Conservation (phyloP, 148 eudicot species). For the Silene conica region DNA sequence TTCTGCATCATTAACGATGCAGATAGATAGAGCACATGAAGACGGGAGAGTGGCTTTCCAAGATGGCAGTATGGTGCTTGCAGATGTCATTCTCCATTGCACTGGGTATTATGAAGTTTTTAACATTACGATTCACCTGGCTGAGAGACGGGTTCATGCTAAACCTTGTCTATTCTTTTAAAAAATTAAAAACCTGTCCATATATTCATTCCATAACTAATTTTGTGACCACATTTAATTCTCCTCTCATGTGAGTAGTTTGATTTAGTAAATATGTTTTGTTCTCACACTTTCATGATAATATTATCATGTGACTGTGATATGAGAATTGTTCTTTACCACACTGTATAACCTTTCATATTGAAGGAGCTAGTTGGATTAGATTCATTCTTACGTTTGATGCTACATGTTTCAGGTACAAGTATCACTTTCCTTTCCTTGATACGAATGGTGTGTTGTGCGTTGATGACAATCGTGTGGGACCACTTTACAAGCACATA, state of each 20-base stretch:
- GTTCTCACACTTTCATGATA: too few relatives aligned
- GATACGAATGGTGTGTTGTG: slow-evolving; percentile 44
- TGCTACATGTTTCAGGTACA: slow-evolving; percentile 51
- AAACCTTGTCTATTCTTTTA: background rate
- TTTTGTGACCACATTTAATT: too few relatives aligned
- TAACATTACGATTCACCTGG: slow-evolving; percentile 7
- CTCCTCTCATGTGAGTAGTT: too few relatives aligned
- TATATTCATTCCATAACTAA: too few relatives aligned
- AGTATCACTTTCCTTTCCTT: slow-evolving; percentile 84
- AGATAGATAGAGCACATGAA: too few relatives aligned
- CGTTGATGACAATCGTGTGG: slow-evolving; percentile 87
- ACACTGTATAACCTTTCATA: background rate
- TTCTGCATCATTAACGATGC: slow-evolving; percentile 30
- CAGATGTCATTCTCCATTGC: slow-evolving; percentile 82
- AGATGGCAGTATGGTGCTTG: slow-evolving; percentile 51
- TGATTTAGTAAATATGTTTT: too few relatives aligned
- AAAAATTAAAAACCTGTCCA: too few relatives aligned
- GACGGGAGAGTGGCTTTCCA: slow-evolving; percentile 59
- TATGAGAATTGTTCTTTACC: too few relatives aligned
- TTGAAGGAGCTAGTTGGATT: background rate
- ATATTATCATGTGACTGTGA: too few relatives aligned
- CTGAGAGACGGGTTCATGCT: background rate
- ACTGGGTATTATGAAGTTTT: too few relatives aligned
- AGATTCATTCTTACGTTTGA: background rate
- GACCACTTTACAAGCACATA: slow-evolving; percentile 86